These are phyloP conservation scores for Ogataea kodamae DNA, from an alignment of 805 yeast genomes.

Conservation along the genomic window DNA sequence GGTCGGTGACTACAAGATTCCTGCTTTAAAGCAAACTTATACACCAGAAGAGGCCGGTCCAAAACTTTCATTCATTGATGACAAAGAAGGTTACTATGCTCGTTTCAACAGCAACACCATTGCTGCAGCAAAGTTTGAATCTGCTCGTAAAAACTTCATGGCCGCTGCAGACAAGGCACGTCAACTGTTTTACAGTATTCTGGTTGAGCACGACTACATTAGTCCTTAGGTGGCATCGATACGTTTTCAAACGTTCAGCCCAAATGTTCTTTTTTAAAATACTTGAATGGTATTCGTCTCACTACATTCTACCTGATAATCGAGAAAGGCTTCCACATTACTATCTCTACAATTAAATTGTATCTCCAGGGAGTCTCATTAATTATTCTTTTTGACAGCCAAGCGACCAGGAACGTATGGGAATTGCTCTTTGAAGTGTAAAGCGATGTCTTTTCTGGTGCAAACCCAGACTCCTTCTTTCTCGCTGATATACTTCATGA, in stretches of 20 bases:
- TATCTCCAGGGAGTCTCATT: neutral
- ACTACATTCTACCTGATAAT: too few species aligned
- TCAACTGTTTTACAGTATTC: slow-evolving; percentile 14
- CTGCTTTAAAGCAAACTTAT: slow-evolving; percentile 18
- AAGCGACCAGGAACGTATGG: slow-evolving; percentile 21
- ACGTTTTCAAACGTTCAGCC: too few species aligned
- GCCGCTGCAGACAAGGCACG: slow-evolving; percentile 17
- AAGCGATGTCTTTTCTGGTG: slow-evolving; percentile 35
- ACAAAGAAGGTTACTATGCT: slow-evolving; percentile 19
- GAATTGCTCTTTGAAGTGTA: slow-evolving; percentile 22
- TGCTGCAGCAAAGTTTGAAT: slow-evolving; percentile 22
- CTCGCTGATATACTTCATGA: slow-evolving; percentile 33
- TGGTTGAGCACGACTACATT: slow-evolving; percentile 16
- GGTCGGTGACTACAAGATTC: slow-evolving; percentile 24
- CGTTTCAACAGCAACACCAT: slow-evolving; percentile 12
- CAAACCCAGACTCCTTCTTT: slow-evolving; percentile 38
- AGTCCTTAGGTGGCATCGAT: neutral
- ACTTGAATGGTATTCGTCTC: too few species aligned
- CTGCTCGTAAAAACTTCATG: slow-evolving; percentile 21
- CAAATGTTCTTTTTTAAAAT: too few species aligned
- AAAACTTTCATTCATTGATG: slow-evolving; percentile 19
- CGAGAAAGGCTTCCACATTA: too few species aligned
- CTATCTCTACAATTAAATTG: too few species aligned
- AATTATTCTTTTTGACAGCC: slow-evolving; percentile 7
- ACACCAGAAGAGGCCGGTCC: slow-evolving; percentile 25